Conservation (phyloP, 805 yeast genomes). For the Barnettozyma californica region DNA sequence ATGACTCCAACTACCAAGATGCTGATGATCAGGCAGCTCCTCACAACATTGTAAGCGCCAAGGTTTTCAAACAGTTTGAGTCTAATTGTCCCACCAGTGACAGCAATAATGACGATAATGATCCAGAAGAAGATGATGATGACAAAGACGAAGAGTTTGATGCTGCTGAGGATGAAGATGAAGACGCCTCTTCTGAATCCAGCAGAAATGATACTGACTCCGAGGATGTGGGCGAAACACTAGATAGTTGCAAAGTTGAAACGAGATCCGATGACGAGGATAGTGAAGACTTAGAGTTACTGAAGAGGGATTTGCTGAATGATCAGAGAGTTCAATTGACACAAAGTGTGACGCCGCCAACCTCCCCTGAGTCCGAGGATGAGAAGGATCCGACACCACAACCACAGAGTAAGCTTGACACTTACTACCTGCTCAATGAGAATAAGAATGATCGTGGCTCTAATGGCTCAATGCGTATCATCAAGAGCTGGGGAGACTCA, state of each 20-base stretch:
- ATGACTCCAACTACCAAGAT: slow-evolving; percentile 17
- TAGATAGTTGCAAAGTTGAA: slow-evolving; percentile 5
- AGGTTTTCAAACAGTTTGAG: slow-evolving; percentile 19
- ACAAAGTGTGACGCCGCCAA: slow-evolving; percentile 24
- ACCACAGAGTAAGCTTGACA: slow-evolving; percentile 41
- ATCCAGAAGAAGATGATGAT: slow-evolving; percentile 20
- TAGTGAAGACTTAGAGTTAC: slow-evolving; percentile 6
- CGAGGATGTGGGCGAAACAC: slow-evolving; percentile 4
- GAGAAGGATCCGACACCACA: slow-evolving; percentile 27
- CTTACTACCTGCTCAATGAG: slow-evolving; percentile 59
- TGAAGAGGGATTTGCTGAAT: slow-evolving; percentile 25
- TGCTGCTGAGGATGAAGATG: slow-evolving; percentile 9
- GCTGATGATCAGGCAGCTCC: slow-evolving; percentile 16
- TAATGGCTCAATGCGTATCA: slow-evolving; percentile 49
- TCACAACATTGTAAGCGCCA: slow-evolving; percentile 17
- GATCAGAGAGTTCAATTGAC: slow-evolving; percentile 11
- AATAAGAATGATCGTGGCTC: slow-evolving; percentile 57
- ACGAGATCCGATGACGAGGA: slow-evolving; percentile 12
- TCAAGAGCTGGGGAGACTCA: slow-evolving; percentile 66
- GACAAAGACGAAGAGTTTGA: slow-evolving; percentile 24
- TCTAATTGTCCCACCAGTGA: slow-evolving; percentile 11
- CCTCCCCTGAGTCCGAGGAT: slow-evolving; percentile 31
- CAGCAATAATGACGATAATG: slow-evolving; percentile 22
- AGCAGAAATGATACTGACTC: slow-evolving; percentile 13
- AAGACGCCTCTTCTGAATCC: slow-evolving; percentile 12